Evolutionary conservation across 805 yeast species (phyloP), one percentile per base, ranked within the genome.

Genomic region (Candida peoriensis): DNA sequence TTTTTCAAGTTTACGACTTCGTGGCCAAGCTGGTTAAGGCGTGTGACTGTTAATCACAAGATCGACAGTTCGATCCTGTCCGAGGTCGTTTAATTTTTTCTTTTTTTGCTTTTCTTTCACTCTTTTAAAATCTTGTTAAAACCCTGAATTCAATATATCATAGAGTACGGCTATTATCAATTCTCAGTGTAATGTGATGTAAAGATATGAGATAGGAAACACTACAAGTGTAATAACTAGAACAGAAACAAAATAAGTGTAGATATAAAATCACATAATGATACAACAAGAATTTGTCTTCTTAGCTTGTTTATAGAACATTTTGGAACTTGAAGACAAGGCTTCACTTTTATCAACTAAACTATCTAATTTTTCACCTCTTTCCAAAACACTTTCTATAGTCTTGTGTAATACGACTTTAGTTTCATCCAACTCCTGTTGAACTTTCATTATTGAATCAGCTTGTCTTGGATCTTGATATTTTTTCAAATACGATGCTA

Each of bases 391-490:
- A 42, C 82, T 73, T 62, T 93, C 97, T 47, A 93, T 90, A 30
- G 97, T 88, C 65, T 90, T 89, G 64, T 93, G 97, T 53, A 93
- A 70, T 26, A 89, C 96, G 50, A 90, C 86, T 68, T 93, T 93
- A 24, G 98, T 93, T 57, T 93, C 98, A 61, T 93, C 98, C 52
- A 93, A 74, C 62, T 93, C 98, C 57, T 88, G 95, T 67, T 93
- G 98, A 16, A 93, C 98, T 60, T 82, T 84, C 95, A 93, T 81
- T 43, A 93, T 78, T 9, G 96, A 82, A 59, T 93, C 99, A 0
- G 97, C 97, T 66, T 93, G 96, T 27, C 82, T 72, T 20, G 99
- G 99, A 58, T 93, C 96, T 65, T 93, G 98, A 64, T 93, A 93
- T 54, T 85, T 85, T 50, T 68, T 64, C 47, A 93, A 64, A 57